A percentile compares a stretch with the other conserved stretches of the same genome.
Evolutionary conservation across 495 filamentous ascomycete species (phyloP).

Genomic region (Alectoria sarmentosa): DNA sequence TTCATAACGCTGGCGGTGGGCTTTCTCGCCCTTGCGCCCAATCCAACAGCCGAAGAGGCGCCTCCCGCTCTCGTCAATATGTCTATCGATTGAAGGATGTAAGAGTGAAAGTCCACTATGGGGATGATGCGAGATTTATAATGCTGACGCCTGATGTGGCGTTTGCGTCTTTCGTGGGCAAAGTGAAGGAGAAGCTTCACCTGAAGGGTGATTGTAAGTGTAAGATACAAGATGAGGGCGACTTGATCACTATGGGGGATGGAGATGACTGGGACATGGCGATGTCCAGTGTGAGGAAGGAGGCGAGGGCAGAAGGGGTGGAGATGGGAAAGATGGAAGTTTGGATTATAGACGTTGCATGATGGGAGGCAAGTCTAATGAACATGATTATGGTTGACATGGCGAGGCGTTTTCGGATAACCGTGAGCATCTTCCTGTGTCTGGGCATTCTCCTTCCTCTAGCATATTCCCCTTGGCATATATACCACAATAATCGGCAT

Average conservation of each 20-base stretch:
- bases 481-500: not conserved
- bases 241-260: conserved; percentile 95
- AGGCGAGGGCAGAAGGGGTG: conserved; percentile 62
- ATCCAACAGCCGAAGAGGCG: conserved; percentile 29
- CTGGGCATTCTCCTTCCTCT: not conserved
- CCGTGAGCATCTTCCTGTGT: not conserved
- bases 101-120: conserved; percentile 79
- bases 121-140: conserved; percentile 89
- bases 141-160: conserved; percentile 69
- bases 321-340: conserved; percentile 98
- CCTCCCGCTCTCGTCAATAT: conserved; percentile 29
- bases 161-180: conserved; percentile 66
- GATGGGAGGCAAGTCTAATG: not conserved
- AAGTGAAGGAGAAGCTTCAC: conserved; percentile 78
- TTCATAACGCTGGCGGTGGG: conserved; percentile 37
- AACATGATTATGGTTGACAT: not conserved
- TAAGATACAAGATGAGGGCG: conserved; percentile 75
- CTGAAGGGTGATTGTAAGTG: conserved; percentile 74
- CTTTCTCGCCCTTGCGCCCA: conserved; percentile 32
- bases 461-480: not conserved
- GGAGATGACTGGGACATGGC: conserved; percentile 92
- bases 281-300: conserved; percentile 55
- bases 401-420: not conserved
- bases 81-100: conserved; percentile 46
- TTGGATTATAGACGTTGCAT: conserved; percentile 17